Evolutionary conservation across 164 flowering plant species (phyloP), one percentile per base, ranked within the genome.

Genomic region (Annona squamosa): DNA sequence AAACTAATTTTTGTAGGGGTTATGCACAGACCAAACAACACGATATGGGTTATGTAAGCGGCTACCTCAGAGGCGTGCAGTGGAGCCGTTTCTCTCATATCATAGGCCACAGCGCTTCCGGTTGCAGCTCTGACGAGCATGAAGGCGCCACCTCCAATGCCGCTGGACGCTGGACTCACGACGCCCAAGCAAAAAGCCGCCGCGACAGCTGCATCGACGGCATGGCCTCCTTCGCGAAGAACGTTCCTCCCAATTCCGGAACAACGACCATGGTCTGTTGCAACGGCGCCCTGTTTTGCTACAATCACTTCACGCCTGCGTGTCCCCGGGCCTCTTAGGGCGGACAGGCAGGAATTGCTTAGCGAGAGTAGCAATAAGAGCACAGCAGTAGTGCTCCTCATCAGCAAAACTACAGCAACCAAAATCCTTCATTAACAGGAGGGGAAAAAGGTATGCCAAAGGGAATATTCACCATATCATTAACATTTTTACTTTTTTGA

Each of bases 81-180:
- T 3, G 92, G 91, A 3, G 95, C 92, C 63, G 84, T 85, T 85
- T 87, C 92, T 78, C 92, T 85, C 85, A 85, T 82, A 69, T 90
- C 92, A 74, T 81, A 83, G 48, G 86, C 90, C 43, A 80, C 82
- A 1, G 79, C 71, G 67, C 65, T 72, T 45, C 87, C 90, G 5
- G 86, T 79, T 26, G 56, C 41, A 67, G 63, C 72, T 61, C 89
- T 81, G 16, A 87, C 5, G 5, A 89, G 70, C 88, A 90, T 79
- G 61, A 87, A 85, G 6, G 84, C 88, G 57, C 94, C 94, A 2
- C 94, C 94, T 1, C 94, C 94, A 67, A 90, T 74, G 74, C 94
- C 92, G 74, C 92, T 90, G 3, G 91, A 86, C 7, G 90, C 87
- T 4, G 92, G 85, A 78, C 85, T 84, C 1, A 88, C 94, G 16